phyloP scores from a whole-genome alignment of 306 rosid species.

The Lathyrus oleraceus region DNA sequence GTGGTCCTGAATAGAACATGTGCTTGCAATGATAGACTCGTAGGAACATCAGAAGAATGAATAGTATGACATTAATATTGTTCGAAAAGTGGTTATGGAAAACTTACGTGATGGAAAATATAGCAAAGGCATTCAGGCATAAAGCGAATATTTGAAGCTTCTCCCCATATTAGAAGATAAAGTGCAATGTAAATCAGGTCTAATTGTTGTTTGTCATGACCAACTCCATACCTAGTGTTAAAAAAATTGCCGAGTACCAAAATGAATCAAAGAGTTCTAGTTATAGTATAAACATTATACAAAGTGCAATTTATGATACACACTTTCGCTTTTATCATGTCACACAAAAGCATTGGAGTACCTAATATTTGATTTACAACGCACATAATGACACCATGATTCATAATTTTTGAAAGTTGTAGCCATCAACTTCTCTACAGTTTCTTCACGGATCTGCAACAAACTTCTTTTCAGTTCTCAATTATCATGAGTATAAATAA shows the following conservation, averaged over 20 bases:
- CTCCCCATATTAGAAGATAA: constrained; percentile 99
- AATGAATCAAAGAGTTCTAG: constrained; percentile 32
- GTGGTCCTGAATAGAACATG: not conserved
- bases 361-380: constrained; percentile 59
- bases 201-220: constrained; percentile 53
- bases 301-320: constrained; percentile 26
- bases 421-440: constrained; percentile 49
- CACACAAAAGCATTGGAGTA: constrained; percentile 38
- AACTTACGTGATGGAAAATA: constrained; percentile 85
- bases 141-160: constrained; percentile 97
- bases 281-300: constrained; percentile 24
- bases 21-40: not conserved
- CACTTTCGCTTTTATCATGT: constrained; percentile 30
- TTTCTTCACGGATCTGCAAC: constrained; percentile 68
- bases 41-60: not conserved
- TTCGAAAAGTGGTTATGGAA: constrained; percentile 16
- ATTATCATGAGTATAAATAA: constrained; percentile 16
- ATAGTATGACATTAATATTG: constrained; percentile 22
- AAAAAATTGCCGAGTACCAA: constrained; percentile 25
- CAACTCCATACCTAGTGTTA: constrained; percentile 51
- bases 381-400: constrained; percentile 91
- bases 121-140: constrained; percentile 99
- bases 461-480: constrained; percentile 41
- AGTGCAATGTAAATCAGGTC: constrained; percentile 80
- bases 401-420: constrained; percentile 77